These are phyloP conservation scores for Paraphaeosphaeria sporulosa DNA, from an alignment of 2,329 filamentous ascomycete genomes.

Conservation along the genomic window DNA sequence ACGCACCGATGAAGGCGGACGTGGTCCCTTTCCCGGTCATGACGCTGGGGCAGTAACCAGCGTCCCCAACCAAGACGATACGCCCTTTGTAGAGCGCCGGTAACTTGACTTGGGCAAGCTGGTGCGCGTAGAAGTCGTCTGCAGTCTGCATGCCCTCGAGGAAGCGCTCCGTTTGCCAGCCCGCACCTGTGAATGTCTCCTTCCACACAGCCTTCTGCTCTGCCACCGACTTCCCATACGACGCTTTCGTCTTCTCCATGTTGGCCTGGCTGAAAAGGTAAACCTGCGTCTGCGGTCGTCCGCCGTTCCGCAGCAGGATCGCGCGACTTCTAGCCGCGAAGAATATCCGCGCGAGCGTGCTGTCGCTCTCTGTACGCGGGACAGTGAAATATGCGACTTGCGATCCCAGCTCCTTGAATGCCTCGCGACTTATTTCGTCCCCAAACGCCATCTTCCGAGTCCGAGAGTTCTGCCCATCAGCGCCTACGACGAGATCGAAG, in stretches of 20 bases:
- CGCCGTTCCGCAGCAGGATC: conserved; percentile 53
- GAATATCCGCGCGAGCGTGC: conserved; percentile 46
- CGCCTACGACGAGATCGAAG: conserved; percentile 63
- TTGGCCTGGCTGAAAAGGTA: conserved; percentile 45
- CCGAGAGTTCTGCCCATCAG: conserved; percentile 62
- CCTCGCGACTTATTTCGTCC: conserved; percentile 16
- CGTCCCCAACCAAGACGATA: conserved; percentile 46
- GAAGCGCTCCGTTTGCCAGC: conserved; percentile 54
- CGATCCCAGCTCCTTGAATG: conserved; percentile 25
- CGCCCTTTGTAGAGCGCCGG: conserved; percentile 49
- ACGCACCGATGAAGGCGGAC: conserved; percentile 45
- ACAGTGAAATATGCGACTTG: conserved; percentile 49
- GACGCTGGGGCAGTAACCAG: conserved; percentile 41
- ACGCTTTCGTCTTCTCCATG: conserved; percentile 32
- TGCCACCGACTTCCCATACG: conserved; percentile 20
- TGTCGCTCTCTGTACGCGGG: conserved; percentile 40
- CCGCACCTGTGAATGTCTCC: conserved; percentile 51
- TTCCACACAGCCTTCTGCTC: conserved; percentile 51
- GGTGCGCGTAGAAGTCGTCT: conserved; percentile 56
- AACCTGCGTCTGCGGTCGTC: conserved; percentile 47
- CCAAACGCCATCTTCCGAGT: conserved; percentile 35
- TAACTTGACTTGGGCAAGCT: conserved; percentile 55
- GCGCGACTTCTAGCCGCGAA: conserved; percentile 42
- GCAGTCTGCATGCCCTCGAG: conserved; percentile 49
- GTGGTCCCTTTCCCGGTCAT: conserved; percentile 27